These are phyloP conservation scores for Clarireedia sp. DNA, from an alignment of 2,329 filamentous ascomycete species.

Conservation along the genomic window DNA sequence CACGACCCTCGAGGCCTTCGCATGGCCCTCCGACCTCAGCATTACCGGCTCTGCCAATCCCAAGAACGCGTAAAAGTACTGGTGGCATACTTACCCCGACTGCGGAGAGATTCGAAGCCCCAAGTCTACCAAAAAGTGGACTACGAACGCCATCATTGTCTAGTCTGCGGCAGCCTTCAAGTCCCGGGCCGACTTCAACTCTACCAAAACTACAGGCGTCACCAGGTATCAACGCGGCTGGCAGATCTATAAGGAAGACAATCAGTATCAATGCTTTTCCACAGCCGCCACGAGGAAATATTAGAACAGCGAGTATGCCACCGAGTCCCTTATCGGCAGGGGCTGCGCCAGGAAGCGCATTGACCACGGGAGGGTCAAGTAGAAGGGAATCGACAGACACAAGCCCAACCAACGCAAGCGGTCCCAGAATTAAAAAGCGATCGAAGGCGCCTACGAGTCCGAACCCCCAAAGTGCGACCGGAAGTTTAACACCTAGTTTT, in stretches of 20 bases:
- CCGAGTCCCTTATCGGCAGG: constrained; percentile 52
- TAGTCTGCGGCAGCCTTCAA: constrained; percentile 42
- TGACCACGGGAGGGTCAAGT: constrained; percentile 18
- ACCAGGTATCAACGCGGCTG: constrained; percentile 48
- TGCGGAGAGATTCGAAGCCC: constrained; percentile 23
- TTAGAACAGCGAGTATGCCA: constrained; percentile 51
- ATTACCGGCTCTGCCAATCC: constrained; percentile 65
- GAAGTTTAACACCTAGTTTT: constrained; percentile 56
- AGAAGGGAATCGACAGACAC: constrained; percentile 22
- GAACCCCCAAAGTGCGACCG: constrained; percentile 28
- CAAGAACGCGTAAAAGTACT: constrained; percentile 64
- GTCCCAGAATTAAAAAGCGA: constrained; percentile 21
- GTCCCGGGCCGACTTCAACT: constrained; percentile 43
- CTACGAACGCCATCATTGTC: constrained; percentile 53
- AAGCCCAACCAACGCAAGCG: constrained; percentile 14
- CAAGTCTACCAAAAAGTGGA: constrained; percentile 44
- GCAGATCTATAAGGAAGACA: constrained; percentile 72
- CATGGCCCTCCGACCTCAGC: constrained; percentile 64
- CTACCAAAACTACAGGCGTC: constrained; percentile 49
- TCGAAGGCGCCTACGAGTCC: constrained; percentile 29
- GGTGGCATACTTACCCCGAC: constrained; percentile 36
- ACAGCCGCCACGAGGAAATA: constrained; percentile 68
- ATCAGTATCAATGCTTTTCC: constrained; percentile 94
- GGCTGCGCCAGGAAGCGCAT: constrained; percentile 11
- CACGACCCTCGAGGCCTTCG: constrained; percentile 53